Evolutionary conservation across 2,329 filamentous ascomycete species (phyloP).

Genomic region (Aspergillus niger): DNA sequence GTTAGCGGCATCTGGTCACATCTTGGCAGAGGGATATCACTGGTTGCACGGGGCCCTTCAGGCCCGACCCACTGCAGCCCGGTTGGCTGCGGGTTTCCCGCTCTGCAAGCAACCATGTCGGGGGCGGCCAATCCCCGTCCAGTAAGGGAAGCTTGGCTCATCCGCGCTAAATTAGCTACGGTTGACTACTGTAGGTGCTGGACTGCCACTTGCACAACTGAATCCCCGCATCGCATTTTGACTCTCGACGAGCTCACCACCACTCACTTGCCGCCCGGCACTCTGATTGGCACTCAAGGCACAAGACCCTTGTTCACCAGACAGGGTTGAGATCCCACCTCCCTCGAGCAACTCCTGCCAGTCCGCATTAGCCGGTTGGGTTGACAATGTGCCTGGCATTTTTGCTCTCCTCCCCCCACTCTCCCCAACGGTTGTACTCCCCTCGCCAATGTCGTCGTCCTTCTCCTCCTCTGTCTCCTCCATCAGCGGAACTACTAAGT

Average conservation of each 20-base stretch:
- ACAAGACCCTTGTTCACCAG: conserved; percentile 8
- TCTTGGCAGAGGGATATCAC: conserved; percentile 14
- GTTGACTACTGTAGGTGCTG: conserved; percentile 18
- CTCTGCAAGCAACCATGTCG: conserved; percentile 21
- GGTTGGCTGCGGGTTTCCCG: conserved; percentile 27
- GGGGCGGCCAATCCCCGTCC: conserved; percentile 19
- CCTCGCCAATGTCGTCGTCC: neutral
- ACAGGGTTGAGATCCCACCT: neutral
- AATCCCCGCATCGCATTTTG: conserved; percentile 13
- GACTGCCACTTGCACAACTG: conserved; percentile 1
- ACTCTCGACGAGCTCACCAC: neutral
- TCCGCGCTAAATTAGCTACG: conserved; percentile 17
- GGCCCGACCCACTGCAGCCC: conserved; percentile 15
- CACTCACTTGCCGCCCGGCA: neutral
- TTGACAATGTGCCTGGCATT: conserved; percentile 5
- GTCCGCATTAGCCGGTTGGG: conserved; percentile 4
- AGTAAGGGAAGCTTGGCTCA: conserved; percentile 28
- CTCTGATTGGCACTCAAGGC: conserved; percentile 10
- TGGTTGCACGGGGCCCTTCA: conserved; percentile 7
- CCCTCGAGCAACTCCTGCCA: neutral
- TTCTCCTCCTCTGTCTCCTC: neutral
- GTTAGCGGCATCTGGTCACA: conserved; percentile 17
- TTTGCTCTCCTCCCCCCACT: conserved; percentile 2
- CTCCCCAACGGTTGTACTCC: conserved; percentile 3
- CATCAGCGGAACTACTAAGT: no score